A percentile compares a stretch with the other conserved stretches of the same genome.
Evolutionary conservation across 495 filamentous ascomycete genomes (phyloP).

Genomic region (Tuber brumale): DNA sequence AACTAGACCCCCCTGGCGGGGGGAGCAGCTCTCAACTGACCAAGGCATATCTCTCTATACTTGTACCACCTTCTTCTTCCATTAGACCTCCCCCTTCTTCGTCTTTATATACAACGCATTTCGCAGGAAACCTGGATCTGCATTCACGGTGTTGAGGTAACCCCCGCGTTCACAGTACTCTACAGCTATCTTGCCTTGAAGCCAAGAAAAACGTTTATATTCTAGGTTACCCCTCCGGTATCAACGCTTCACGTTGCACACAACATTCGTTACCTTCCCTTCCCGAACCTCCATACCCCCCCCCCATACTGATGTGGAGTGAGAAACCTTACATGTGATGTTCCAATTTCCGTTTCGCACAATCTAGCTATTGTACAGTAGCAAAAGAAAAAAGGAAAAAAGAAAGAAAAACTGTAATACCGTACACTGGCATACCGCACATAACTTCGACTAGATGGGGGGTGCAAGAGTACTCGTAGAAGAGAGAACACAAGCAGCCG

Average conservation of each 20-base stretch:
- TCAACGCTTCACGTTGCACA: neutral
- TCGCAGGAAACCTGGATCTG: neutral
- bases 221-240: neutral
- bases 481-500: no score
- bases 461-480: no score
- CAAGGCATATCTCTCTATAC: no score
- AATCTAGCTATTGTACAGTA: neutral
- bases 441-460: no score
- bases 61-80: neutral
- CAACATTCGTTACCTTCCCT: neutral
- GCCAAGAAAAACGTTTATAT: neutral
- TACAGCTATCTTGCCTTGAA: neutral
- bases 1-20: no score
- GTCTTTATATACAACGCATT: neutral
- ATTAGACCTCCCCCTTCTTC: neutral
- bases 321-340: neutral
- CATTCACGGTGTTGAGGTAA: neutral
- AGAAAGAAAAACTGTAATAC: neutral
- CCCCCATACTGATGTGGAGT: neutral
- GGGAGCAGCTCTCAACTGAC: no score
- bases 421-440: neutral
- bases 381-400: neutral
- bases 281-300: neutral
- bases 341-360: neutral
- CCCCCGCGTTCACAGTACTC: neutral